Evolutionary conservation across 2,329 filamentous ascomycete species (phyloP), one percentile per base, ranked within the genome.

Genomic region (Talaromyces sp.): DNA sequence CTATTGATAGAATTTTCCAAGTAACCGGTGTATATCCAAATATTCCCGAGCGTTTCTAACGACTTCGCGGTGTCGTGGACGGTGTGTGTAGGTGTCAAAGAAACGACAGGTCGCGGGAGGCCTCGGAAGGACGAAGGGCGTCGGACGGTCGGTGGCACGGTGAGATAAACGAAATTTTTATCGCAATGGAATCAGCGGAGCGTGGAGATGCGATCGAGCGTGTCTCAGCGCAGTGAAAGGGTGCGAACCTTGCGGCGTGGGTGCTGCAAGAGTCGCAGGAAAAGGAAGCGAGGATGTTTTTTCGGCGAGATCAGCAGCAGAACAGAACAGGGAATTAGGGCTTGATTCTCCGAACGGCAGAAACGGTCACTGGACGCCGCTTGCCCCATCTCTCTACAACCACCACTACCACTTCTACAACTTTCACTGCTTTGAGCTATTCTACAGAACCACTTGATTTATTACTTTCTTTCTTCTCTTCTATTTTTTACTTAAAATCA

Each of bases 301-400:
- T 63, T 66, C 64, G 62, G 62, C 62, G 61, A 66, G 65, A 62
- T 59, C 45, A 66, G 64, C 66, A 57, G 54, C 35, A 59, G 56
- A 59, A 59, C 56, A 66, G 65, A 66, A 67, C 62, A 69, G 71
- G 73, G 71, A 77, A 76, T 77, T 78, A 77, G 76, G 76, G 76
- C 75, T 77, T 72, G 70, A 64, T 72, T 70, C 63, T 65, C 66
- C 60, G 66, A 68, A 67, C 67, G 66, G 70, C 66, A 63, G 67
- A 66, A 58, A 33, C 62, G 63, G 72, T 74, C 72, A 74, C 72
- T 70, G 71, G 72, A 73, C 69, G 66, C 62, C 43, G 62, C 65
- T 68, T 71, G 70, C 73, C 72, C 72, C 71, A 71, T 63, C 67
- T 19, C 16, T 9, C 22, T 27, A 27, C 24, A 9, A 27, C 13